These are phyloP conservation scores for Sarocladium brachiariae DNA, from an alignment of 2,329 filamentous ascomycete genomes.

Conservation along the genomic window DNA sequence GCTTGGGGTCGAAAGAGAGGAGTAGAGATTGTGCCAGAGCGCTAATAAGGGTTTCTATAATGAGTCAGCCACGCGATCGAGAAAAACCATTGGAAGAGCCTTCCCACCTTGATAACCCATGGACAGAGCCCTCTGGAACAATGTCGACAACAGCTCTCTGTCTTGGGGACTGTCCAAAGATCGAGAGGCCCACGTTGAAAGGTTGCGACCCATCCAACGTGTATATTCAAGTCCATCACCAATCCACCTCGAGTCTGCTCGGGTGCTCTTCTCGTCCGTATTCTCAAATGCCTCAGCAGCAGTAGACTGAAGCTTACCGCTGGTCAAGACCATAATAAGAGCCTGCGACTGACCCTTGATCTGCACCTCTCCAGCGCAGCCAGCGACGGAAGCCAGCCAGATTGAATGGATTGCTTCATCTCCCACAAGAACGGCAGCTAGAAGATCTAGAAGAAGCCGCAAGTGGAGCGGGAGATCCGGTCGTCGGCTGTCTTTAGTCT, in stretches of 20 bases:
- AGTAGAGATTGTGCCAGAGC: constrained; percentile 30
- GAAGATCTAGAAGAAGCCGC: constrained; percentile 34
- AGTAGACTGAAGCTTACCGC: constrained; percentile 42
- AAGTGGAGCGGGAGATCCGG: constrained; percentile 38
- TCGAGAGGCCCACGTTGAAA: constrained; percentile 38
- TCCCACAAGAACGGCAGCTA: constrained; percentile 33
- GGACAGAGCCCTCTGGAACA: constrained; percentile 55
- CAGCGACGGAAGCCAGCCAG: constrained; percentile 28
- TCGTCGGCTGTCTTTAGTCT: constrained; percentile 27
- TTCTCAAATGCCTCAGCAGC: constrained; percentile 45
- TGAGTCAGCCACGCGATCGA: constrained; percentile 42
- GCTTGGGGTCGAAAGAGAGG: constrained; percentile 19
- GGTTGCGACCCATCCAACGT: constrained; percentile 63
- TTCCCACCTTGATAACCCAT: constrained; percentile 69
- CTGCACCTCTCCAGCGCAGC: constrained; percentile 17
- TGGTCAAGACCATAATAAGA: constrained; percentile 38
- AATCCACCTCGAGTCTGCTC: constrained; percentile 46
- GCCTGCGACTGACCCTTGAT: constrained; percentile 27
- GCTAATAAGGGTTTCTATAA: constrained; percentile 35
- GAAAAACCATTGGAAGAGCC: constrained; percentile 64
- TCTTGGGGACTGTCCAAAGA: constrained; percentile 20
- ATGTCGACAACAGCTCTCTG: constrained; percentile 32
- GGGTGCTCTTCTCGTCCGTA: neutral
- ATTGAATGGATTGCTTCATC: constrained; percentile 28
- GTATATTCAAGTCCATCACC: constrained; percentile 58